A percentile compares a stretch with the other conserved stretches of the same genome.
These are phyloP conservation scores for Rhizomucor pusillus DNA, from an alignment of 371 early-diverging fungal species.

Conservation along the genomic window DNA sequence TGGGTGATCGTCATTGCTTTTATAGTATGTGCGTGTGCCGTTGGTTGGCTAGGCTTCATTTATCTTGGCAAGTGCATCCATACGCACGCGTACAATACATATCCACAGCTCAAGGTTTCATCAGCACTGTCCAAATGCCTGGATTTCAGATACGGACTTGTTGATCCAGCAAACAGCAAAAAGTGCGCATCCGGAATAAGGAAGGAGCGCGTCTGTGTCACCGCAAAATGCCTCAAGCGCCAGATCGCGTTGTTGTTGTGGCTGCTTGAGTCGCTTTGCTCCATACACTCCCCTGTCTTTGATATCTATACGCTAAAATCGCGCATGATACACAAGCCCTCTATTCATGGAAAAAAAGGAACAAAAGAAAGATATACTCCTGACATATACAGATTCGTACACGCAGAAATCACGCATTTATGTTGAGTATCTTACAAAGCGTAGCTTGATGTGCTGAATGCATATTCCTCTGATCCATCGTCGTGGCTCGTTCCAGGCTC, in stretches of 20 bases:
- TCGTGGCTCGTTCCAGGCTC: slow-evolving; percentile 1
- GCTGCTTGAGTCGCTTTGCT: too few relatives aligned
- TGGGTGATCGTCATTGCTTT: neutral
- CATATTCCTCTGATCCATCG: slow-evolving; percentile 29
- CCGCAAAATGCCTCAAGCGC: neutral
- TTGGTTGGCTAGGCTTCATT: too few relatives aligned
- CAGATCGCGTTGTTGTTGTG: too few relatives aligned
- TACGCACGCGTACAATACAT: too few relatives aligned
- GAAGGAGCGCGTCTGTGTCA: slow-evolving; percentile 2
- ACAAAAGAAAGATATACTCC: neutral
- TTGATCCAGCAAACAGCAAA: slow-evolving; percentile 12
- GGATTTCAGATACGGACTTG: too few relatives aligned
- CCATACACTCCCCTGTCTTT: too few relatives aligned
- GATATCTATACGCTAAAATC: slow-evolving; percentile 4
- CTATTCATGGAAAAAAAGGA: neutral
- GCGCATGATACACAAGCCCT: neutral
- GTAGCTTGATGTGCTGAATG: slow-evolving; percentile 46
- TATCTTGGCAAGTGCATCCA: too few relatives aligned
- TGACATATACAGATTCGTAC: neutral
- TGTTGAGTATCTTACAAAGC: slow-evolving; percentile 25
- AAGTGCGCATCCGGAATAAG: slow-evolving; percentile 8
- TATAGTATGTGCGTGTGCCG: too few relatives aligned
- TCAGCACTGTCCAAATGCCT: too few relatives aligned
- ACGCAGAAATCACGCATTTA: neutral
- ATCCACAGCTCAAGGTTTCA: too few relatives aligned